Evolutionary conservation across 768 basidiomycete species (phyloP).

Genomic region (Tylopilus intermedius): DNA sequence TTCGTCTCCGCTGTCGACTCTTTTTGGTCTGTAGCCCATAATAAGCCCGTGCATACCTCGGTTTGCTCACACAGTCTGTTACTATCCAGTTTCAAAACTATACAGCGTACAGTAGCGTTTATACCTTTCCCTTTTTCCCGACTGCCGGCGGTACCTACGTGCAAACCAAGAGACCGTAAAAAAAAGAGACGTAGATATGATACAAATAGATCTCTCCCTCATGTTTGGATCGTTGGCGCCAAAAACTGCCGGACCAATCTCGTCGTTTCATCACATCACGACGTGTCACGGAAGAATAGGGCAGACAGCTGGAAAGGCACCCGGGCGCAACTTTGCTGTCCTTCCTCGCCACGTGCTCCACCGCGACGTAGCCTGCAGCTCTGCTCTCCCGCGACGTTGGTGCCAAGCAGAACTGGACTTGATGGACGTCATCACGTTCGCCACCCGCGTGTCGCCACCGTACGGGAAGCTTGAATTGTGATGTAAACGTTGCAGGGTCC

Average conservation of each 20-base stretch:
- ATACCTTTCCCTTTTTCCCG: constrained; percentile 21
- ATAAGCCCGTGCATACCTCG: constrained; percentile 26
- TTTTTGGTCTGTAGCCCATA: constrained; percentile 21
- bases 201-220: not conserved
- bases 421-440: too few relatives aligned
- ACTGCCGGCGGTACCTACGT: not conserved
- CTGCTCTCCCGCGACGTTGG: too few relatives aligned
- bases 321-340: too few relatives aligned
- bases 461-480: too few relatives aligned
- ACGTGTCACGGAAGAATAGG: too few relatives aligned
- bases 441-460: too few relatives aligned
- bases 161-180: not conserved
- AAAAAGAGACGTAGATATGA: constrained; percentile 6
- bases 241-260: not conserved
- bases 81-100: constrained; percentile 13
- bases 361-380: too few relatives aligned
- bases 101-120: constrained; percentile 27
- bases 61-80: constrained; percentile 5
- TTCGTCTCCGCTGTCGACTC: constrained; percentile 12
- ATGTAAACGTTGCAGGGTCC: too few relatives aligned
- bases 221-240: not conserved
- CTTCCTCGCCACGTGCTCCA: too few relatives aligned
- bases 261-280: too few relatives aligned
- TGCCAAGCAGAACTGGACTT: too few relatives aligned
- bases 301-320: too few relatives aligned